Evolutionary conservation across 345 rosid species (phyloP).

Genomic region (Eucalyptus leucophloia): DNA sequence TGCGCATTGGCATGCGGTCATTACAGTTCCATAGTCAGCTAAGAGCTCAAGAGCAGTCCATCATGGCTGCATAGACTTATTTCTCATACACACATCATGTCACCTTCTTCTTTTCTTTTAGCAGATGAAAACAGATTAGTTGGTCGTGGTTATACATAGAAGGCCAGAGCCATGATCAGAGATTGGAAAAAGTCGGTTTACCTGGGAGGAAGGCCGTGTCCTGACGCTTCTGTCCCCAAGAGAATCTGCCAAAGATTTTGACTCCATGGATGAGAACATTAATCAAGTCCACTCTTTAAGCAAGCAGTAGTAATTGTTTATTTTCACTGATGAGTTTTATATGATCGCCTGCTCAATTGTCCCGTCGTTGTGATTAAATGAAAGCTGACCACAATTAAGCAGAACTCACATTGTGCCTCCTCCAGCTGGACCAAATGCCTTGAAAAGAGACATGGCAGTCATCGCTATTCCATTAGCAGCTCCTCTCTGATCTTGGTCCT

Average conservation of each 20-base stretch:
- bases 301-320: neutral
- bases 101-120: neutral
- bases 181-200: neutral
- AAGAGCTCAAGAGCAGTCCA: neutral
- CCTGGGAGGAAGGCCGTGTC: constrained; percentile 31
- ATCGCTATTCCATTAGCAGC: constrained; percentile 44
- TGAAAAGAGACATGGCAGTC: constrained; percentile 36
- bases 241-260: constrained; percentile 16
- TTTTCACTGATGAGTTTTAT: neutral
- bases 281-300: neutral
- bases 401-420: constrained; percentile 37
- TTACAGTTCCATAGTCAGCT: neutral
- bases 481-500: constrained; percentile 51
- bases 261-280: neutral
- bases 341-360: neutral
- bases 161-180: neutral
- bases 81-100: neutral
- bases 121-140: neutral
- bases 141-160: neutral
- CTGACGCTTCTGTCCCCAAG: constrained; percentile 35
- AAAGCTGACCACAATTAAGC: neutral
- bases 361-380: neutral
- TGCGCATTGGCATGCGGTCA: constrained; percentile 5
- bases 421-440: constrained; percentile 40
- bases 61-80: neutral